Percentiles rank a stretch among this genome's conserved stretches.
These are phyloP conservation scores for Tylopilus sp. DNA, from an alignment of 1,284 basidiomycete species.

Conservation along the genomic window DNA sequence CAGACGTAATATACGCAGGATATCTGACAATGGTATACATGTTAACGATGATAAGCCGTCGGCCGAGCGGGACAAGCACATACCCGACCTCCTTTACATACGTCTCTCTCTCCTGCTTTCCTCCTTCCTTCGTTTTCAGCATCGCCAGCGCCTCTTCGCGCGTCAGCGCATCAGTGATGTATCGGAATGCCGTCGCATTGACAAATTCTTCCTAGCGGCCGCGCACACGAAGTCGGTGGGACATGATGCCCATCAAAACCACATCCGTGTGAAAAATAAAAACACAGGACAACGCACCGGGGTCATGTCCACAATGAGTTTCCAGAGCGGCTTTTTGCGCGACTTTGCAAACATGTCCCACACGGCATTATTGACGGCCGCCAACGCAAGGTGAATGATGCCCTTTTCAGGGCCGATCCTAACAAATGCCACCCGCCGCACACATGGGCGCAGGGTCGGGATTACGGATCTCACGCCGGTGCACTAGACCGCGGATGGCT, in stretches of 20 bases:
- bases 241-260: background rate
- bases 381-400: constrained; percentile 77
- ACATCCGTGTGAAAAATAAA: constrained; percentile 14
- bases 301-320: constrained; percentile 76
- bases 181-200: constrained; percentile 76
- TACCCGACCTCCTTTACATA: constrained; percentile 64
- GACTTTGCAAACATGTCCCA: constrained; percentile 80
- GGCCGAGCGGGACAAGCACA: constrained; percentile 13
- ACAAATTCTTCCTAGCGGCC: constrained; percentile 77
- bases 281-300: constrained; percentile 45
- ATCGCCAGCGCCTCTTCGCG: constrained; percentile 82
- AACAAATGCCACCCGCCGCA: constrained; percentile 1
- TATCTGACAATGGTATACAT: constrained; percentile 48
- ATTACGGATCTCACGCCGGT: background rate
- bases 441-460: background rate
- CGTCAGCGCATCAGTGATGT: constrained; percentile 91
- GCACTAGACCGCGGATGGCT: constrained; percentile 24
- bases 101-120: constrained; percentile 74
- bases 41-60: constrained; percentile 4
- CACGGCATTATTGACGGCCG: constrained; percentile 73
- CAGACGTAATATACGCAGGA: constrained; percentile 91
- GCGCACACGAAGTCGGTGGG: constrained; percentile 6
- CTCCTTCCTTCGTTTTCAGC: constrained; percentile 70
- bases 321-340: constrained; percentile 79
- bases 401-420: constrained; percentile 86